Evolutionary conservation across 2,329 filamentous ascomycete genomes (phyloP).

Genomic region (Penicillium sp.): DNA sequence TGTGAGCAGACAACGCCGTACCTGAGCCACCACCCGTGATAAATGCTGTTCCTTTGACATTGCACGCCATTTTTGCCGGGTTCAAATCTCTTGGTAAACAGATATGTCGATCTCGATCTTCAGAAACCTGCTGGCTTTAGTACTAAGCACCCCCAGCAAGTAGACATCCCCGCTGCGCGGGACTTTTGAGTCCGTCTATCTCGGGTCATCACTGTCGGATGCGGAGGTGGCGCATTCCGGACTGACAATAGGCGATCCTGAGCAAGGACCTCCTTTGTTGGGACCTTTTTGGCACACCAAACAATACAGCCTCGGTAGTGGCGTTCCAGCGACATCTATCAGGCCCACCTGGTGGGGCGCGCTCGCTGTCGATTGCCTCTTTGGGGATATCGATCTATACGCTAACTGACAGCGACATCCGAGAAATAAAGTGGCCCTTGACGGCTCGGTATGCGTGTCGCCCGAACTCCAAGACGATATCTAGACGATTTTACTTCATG

Average conservation of each 20-base stretch:
- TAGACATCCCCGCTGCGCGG: neutral
- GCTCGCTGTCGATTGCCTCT: conserved; percentile 16
- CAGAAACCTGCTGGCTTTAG: neutral
- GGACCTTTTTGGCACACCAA: neutral
- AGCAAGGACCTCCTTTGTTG: conserved; percentile 1
- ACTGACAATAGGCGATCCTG: neutral
- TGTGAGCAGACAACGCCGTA: conserved; percentile 2
- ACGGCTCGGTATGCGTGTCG: conserved; percentile 1
- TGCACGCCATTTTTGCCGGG: conserved; percentile 14
- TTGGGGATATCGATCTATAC: conserved; percentile 6
- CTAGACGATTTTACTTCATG: neutral
- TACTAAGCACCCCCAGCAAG: neutral
- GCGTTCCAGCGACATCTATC: neutral
- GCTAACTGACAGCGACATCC: neutral
- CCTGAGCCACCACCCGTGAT: conserved; percentile 32
- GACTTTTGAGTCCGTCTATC: neutral
- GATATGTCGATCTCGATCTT: neutral
- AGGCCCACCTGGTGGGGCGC: conserved; percentile 3
- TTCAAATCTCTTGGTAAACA: neutral
- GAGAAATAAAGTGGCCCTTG: neutral
- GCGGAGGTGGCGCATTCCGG: conserved; percentile 9
- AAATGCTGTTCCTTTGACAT: conserved; percentile 31
- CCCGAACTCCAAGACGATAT: neutral
- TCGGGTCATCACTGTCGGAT: neutral
- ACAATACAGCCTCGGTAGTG: neutral